phyloP scores from a whole-genome alignment of 345 rosid genomes.

The Bretschneidera sinensis region DNA sequence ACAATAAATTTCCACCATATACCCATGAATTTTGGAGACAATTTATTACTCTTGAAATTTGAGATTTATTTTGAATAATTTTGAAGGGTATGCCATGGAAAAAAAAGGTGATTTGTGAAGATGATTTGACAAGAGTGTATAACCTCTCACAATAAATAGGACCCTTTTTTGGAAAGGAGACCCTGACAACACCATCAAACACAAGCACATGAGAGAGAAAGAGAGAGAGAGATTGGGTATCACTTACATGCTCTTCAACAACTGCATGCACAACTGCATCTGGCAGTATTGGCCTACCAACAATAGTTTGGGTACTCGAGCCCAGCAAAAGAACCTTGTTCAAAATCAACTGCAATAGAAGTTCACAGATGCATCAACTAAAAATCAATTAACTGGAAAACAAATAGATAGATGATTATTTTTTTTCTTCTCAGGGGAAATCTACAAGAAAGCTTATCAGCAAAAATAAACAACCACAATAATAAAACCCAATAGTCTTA shows the following conservation, averaged over 20 bases:
- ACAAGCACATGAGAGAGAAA: neutral
- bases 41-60: neutral
- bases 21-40: neutral
- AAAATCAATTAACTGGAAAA: neutral
- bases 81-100: neutral
- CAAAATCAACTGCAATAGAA: constrained; percentile 58
- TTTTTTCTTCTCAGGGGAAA: neutral
- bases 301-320: constrained; percentile 61
- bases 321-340: constrained; percentile 88
- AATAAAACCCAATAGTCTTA: neutral
- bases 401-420: neutral
- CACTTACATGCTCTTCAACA: constrained; percentile 96
- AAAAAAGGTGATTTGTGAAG: no score
- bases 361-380: neutral
- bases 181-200: neutral
- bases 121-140: neutral
- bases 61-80: no score
- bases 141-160: neutral
- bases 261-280: constrained; percentile 87
- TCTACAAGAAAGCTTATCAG: neutral
- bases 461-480: neutral
- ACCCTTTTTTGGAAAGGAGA: constrained; percentile 1
- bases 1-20: no score
- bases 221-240: constrained; percentile 5
- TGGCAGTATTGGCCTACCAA: constrained; percentile 83